Evolutionary conservation across 331 rosid species (phyloP).

Genomic region (Acacia concinna): DNA sequence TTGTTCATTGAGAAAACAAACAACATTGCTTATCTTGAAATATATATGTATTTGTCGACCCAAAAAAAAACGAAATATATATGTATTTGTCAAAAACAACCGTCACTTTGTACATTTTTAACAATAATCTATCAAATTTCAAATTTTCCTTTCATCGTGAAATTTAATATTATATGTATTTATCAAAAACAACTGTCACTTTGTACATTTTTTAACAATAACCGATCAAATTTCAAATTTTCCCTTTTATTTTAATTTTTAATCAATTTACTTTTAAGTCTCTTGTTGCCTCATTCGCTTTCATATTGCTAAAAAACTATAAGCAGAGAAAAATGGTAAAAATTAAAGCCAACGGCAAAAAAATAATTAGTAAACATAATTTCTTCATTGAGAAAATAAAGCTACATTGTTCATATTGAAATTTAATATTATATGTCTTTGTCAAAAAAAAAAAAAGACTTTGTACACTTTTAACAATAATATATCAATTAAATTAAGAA

Average conservation of each 20-base stretch:
- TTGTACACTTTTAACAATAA: neutral
- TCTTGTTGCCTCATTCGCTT: neutral
- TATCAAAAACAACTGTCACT: neutral
- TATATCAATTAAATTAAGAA: neutral
- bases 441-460: neutral
- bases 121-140: neutral
- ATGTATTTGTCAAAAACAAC: neutral
- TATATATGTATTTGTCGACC: neutral
- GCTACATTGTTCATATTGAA: neutral
- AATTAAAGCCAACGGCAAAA: neutral
- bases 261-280: neutral
- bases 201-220: no score
- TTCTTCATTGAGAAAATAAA: neutral
- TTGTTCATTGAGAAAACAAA: neutral
- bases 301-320: neutral
- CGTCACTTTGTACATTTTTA: neutral
- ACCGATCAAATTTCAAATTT: neutral
- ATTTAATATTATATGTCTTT: neutral
- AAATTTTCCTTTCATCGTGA: neutral
- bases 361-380: neutral
- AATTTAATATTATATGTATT: neutral
- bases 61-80: no score
- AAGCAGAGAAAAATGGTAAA: neutral
- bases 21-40: neutral
- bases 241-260: neutral